These are phyloP conservation scores for Penicillium olsonii DNA, from an alignment of 2,329 filamentous ascomycete genomes.

Conservation along the genomic window DNA sequence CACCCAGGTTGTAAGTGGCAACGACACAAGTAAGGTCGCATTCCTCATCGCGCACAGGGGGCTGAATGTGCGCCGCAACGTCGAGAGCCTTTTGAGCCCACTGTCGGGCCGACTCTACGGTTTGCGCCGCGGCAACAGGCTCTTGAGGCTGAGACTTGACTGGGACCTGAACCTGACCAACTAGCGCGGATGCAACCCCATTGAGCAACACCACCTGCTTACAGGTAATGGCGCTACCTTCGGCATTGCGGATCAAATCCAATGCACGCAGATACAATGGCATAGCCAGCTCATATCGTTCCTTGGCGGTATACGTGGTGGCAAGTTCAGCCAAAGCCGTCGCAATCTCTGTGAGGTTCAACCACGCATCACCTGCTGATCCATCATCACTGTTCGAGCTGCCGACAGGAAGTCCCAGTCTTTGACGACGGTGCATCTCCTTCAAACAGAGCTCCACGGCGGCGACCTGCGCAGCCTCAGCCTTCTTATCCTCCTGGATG, in stretches of 20 bases:
- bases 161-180: slow-evolving; percentile 31
- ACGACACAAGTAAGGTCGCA: slow-evolving; percentile 83
- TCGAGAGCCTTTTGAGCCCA: slow-evolving; percentile 79
- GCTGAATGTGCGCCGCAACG: slow-evolving; percentile 65
- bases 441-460: slow-evolving; percentile 77
- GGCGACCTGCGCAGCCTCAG: slow-evolving; percentile 75
- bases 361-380: slow-evolving; percentile 32
- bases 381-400: slow-evolving; percentile 44
- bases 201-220: slow-evolving; percentile 73
- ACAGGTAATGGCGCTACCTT: slow-evolving; percentile 57
- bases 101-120: slow-evolving; percentile 68
- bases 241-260: slow-evolving; percentile 59
- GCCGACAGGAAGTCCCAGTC: slow-evolving; percentile 67
- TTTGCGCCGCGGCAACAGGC: slow-evolving; percentile 57
- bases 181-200: slow-evolving; percentile 56
- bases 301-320: slow-evolving; percentile 71
- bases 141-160: slow-evolving; percentile 28
- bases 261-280: slow-evolving; percentile 86
- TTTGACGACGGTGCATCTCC: slow-evolving; percentile 69
- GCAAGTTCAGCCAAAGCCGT: slow-evolving; percentile 61
- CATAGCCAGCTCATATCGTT: slow-evolving; percentile 77
- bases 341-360: slow-evolving; percentile 42
- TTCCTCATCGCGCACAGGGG: slow-evolving; percentile 69
- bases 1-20: slow-evolving; percentile 82
- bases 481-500: slow-evolving; percentile 70